Base-by-base conservation (phyloP, 768 basidiomycete genomes). In the Daedaleopsis nitida region DNA sequence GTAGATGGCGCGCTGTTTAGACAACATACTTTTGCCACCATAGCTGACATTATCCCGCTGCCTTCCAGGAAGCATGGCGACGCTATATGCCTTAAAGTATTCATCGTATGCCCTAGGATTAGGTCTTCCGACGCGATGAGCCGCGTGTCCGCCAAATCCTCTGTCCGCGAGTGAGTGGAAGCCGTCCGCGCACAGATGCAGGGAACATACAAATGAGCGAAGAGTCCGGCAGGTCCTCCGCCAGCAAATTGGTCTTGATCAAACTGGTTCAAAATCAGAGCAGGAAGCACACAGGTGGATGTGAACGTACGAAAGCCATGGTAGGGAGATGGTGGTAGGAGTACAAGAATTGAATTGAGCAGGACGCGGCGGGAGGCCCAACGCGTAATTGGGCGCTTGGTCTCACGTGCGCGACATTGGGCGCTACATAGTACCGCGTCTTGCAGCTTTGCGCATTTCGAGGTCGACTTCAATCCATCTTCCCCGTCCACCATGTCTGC, bases 41-140 rank as follows among this genome's bases (percentile, higher is more conserved):
- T 96, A 98, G 58, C 94, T 92, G 34, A 99, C 76, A 72, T 98
- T 97, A 63, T 93, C 86, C 75, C 94, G 81, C 75, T 94, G 89
- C 65, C 83, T 82, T 34, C 93, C 88, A 1, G 89, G 89, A 55
- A 97, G 86, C 88, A 98, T 94, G 19, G 94, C 95, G 55, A 96
- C 91, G 65, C 94, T 96, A 72, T 96, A 96, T 1, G 96, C 97
- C 71, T 91, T 95, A 67, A 94, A 81, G 76, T 96, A 95, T 68
- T 96, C 92, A 69, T 96, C 90, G 70, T 93, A 98, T 0, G 91
- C 80, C 64, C 87, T 83, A 14, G 92, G 82, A 59, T 86, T 82
- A n/a, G 84, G 66, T 9, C 82, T 78, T 16, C 81, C 80, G 49
- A 78, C 65, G 42, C 73, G 75, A 66, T 76, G 78, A 27, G 77